phyloP scores from a whole-genome alignment of 140 eudicot species.

The Cichorium intybus region DNA sequence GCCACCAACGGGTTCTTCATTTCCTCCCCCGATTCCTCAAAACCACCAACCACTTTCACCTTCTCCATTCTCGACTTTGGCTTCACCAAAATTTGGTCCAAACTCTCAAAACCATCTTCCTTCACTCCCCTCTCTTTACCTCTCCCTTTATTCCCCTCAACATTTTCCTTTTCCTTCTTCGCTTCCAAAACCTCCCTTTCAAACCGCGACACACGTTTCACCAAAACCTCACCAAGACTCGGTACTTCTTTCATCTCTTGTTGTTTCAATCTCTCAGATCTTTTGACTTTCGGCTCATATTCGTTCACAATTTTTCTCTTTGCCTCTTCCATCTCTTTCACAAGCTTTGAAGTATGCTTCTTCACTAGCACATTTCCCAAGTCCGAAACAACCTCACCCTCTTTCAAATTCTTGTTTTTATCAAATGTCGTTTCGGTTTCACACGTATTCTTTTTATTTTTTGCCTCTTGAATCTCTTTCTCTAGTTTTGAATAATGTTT shows the following conservation, averaged over 20 bases:
- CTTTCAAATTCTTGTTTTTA: slow-evolving; percentile 12
- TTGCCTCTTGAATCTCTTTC: background rate
- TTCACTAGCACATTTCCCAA: slow-evolving; percentile 62
- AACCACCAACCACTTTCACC: slow-evolving; percentile 52
- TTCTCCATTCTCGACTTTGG: slow-evolving; percentile 72
- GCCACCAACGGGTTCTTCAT: slow-evolving; percentile 37
- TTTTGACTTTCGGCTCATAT: slow-evolving; percentile 35
- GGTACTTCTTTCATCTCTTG: slow-evolving; percentile 47
- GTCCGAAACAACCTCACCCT: slow-evolving; percentile 33
- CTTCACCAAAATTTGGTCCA: slow-evolving; percentile 72
- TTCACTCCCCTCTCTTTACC: slow-evolving; percentile 11
- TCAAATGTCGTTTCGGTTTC: background rate
- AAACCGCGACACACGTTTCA: slow-evolving; percentile 61
- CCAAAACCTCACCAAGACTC: slow-evolving; percentile 63
- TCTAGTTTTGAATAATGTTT: background rate
- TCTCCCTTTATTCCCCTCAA: slow-evolving; percentile 42
- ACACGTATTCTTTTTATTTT: background rate
- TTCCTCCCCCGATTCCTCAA: slow-evolving; percentile 29
- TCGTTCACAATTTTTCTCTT: slow-evolving; percentile 36
- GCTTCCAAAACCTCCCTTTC: slow-evolving; percentile 85
- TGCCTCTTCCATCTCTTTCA: slow-evolving; percentile 66
- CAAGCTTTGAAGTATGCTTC: slow-evolving; percentile 68
- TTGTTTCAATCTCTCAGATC: slow-evolving; percentile 32
- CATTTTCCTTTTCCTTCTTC: slow-evolving; percentile 65
- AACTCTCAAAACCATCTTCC: slow-evolving; percentile 41